Conservation (phyloP, 2,329 filamentous ascomycete genomes). For the Chaetomium globosum region DNA sequence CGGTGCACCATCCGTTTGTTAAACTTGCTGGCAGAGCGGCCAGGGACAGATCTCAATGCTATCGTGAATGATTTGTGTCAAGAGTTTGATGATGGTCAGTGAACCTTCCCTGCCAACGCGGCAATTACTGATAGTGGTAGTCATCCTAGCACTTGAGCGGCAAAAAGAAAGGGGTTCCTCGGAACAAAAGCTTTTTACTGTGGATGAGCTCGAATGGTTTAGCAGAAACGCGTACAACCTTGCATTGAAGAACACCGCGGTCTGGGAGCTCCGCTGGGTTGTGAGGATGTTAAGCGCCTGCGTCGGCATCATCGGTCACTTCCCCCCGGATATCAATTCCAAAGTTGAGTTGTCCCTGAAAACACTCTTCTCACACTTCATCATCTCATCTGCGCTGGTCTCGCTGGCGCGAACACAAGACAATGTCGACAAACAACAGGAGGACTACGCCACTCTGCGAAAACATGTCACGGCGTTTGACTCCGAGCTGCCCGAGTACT, state of each 20-base stretch:
- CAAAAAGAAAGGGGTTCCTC: conserved; percentile 42
- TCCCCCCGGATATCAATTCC: conserved; percentile 52
- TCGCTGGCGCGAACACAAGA: conserved; percentile 57
- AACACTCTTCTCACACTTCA: conserved; percentile 70
- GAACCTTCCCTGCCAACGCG: conserved; percentile 18
- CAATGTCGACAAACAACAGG: conserved; percentile 53
- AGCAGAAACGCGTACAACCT: conserved; percentile 80
- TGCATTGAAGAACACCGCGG: conserved; percentile 61
- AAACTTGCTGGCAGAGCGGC: conserved; percentile 46
- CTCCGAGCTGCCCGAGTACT: conserved; percentile 45
- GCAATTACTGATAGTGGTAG: conserved; percentile 41
- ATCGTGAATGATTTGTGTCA: conserved; percentile 31
- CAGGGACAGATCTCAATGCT: conserved; percentile 26
- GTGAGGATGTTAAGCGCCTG: conserved; percentile 60
- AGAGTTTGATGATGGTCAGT: conserved; percentile 27
- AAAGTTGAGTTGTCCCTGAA: conserved; percentile 59
- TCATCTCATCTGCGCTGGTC: conserved; percentile 57
- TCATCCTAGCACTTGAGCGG: conserved; percentile 47
- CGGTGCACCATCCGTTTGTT: conserved; percentile 61
- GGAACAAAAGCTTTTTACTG: conserved; percentile 55
- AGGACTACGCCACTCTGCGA: conserved; percentile 64
- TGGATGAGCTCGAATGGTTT: conserved; percentile 79
- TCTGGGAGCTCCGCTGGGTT: conserved; percentile 57
- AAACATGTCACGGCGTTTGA: conserved; percentile 65
- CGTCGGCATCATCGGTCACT: conserved; percentile 54